A percentile compares a stretch with the other conserved stretches of the same genome.
These are phyloP conservation scores for Pisolithus marmoratus DNA, from an alignment of 768 basidiomycete species.

Conservation along the genomic window DNA sequence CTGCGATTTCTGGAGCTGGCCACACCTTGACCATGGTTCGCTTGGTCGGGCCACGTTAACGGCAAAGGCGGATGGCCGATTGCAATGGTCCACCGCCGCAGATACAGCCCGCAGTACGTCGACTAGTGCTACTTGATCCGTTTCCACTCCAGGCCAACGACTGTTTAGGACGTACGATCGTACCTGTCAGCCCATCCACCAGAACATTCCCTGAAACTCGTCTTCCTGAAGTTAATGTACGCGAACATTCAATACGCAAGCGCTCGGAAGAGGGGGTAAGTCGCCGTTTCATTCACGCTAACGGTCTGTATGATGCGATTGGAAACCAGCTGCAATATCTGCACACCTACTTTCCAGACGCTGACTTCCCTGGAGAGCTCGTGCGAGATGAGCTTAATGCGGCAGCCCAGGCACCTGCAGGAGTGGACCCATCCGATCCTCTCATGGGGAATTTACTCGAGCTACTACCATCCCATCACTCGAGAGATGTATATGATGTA, in stretches of 20 bases:
- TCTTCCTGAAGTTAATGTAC: conserved; percentile 25
- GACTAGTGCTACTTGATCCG: neutral
- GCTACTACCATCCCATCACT: conserved; percentile 26
- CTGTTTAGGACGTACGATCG: conserved; percentile 26
- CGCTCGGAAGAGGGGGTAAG: conserved; percentile 65
- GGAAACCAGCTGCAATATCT: conserved; percentile 60
- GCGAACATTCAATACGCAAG: conserved; percentile 35
- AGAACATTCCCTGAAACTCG: conserved; percentile 58
- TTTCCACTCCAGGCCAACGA: conserved; percentile 4
- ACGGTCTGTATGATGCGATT: neutral
- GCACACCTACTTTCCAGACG: conserved; percentile 64
- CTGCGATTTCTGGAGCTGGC: conserved; percentile 37
- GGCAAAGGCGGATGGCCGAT: conserved; percentile 33
- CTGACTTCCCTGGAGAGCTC: conserved; percentile 67
- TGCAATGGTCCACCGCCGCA: conserved; percentile 49
- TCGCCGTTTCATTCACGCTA: neutral
- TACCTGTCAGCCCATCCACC: conserved; percentile 26
- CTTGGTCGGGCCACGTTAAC: conserved; percentile 51
- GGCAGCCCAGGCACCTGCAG: conserved; percentile 33
- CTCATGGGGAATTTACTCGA: conserved; percentile 51
- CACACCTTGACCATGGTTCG: conserved; percentile 51
- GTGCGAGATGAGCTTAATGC: conserved; percentile 49
- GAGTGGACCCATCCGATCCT: conserved; percentile 49
- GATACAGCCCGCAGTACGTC: conserved; percentile 22
- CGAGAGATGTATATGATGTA: conserved; percentile 28